phyloP scores from a whole-genome alignment of 129 eudicot species.

The Dittrichia graveolens region DNA sequence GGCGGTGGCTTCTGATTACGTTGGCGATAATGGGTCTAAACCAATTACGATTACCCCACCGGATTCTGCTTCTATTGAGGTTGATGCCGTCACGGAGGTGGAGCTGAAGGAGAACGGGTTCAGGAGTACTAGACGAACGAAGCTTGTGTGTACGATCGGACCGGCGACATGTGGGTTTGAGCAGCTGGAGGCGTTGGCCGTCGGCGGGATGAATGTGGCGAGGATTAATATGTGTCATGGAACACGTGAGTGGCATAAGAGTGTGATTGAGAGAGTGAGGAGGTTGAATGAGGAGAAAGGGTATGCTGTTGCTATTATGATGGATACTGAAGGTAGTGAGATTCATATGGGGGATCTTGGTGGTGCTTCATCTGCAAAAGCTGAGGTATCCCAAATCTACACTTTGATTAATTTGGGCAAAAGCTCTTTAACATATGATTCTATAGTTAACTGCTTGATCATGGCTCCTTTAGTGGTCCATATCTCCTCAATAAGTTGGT shows the following conservation, averaged over 20 bases:
- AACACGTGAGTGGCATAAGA: constrained; percentile 82
- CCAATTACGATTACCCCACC: background rate
- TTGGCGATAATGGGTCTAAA: constrained; percentile 13
- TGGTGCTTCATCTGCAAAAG: constrained; percentile 74
- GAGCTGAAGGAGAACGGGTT: constrained; percentile 96
- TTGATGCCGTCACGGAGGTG: constrained; percentile 80
- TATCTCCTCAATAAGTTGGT: too few species aligned
- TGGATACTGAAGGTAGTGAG: constrained; percentile 99
- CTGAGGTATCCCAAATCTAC: constrained; percentile 57
- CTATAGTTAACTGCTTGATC: background rate
- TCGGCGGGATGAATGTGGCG: constrained; percentile 96
- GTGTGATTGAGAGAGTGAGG: constrained; percentile 73
- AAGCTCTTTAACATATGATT: background rate
- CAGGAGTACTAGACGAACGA: constrained; percentile 87
- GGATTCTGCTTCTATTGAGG: constrained; percentile 58
- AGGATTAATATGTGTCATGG: constrained; percentile 96
- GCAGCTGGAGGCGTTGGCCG: constrained; percentile 83
- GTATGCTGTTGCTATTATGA: constrained; percentile 87
- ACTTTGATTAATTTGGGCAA: background rate
- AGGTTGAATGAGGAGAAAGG: constrained; percentile 89
- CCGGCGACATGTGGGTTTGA: constrained; percentile 70
- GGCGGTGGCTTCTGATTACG: background rate
- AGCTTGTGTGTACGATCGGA: constrained; percentile 87
- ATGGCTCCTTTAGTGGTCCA: too few species aligned
- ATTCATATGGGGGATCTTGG: constrained; percentile 98